Evolutionary conservation across 345 rosid genomes (phyloP), one percentile per base, ranked within the genome.

Genomic region (Odontarrhena argentea): DNA sequence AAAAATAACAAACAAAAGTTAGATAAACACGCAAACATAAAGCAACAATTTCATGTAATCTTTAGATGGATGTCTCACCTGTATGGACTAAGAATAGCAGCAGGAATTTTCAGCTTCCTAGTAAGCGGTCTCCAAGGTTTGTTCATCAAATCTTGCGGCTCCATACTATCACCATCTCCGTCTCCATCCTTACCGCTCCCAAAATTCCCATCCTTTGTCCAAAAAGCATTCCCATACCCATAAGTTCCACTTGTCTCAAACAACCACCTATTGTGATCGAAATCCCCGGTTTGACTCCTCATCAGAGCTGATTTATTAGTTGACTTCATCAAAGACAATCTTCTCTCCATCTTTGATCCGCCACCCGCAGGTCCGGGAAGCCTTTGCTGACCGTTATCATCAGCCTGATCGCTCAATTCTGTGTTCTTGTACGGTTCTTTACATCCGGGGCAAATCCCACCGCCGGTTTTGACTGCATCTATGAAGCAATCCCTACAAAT

Each of bases 111-210:
- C 35, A 93, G 66, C 75, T 93, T 93, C 74, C 98, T 70, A 8
- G 96, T 93, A 46, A 93, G 97, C 11, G 98, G 98, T 77, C 92
- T 83, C 98, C 98, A 93, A 5, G 98, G 97, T 73, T 85, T 90
- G 78, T 42, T 86, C 86, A 93, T 80, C 82, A 93, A 77, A 54
- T 88, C 94, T 44, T 81, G 77, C 3, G 89, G 83, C 69, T 88
- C 96, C 55, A 37, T 74, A 71, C 68, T 80, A 3, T 85, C 92
- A 52, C 83, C 87, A 55, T 82, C 90, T 28, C 86, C 76, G 9
- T 78, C 90, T 18, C 86, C 96, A 30, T 86, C 93, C 22, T 86
- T 78, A 18, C 80, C 89, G 49, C 76, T 83, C 47, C 89, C 96
- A 34, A 87, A 75, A 60, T 84, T 86, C n/a, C 93, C 98, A 24